phyloP scores from a whole-genome alignment of 2,329 filamentous ascomycete genomes.

The Fusarium sp. region DNA sequence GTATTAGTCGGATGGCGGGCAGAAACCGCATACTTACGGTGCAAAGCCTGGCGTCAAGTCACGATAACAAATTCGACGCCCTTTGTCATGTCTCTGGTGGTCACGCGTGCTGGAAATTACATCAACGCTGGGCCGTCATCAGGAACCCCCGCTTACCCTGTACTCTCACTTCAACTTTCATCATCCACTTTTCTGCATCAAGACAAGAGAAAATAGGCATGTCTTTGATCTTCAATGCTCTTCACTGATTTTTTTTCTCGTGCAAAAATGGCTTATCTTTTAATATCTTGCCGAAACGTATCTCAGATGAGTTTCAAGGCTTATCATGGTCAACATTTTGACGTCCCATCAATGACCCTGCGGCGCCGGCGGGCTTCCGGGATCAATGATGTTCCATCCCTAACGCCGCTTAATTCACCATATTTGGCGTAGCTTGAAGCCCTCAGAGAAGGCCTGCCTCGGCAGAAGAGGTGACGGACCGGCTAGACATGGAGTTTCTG shows the following conservation, averaged over 20 bases:
- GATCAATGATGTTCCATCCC: not conserved
- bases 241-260: rapidly evolving
- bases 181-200: rapidly evolving
- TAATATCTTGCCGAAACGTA: rapidly evolving
- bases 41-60: not conserved
- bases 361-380: not conserved
- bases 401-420: not conserved
- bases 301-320: rapidly evolving
- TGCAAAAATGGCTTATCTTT: rapidly evolving
- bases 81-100: not conserved
- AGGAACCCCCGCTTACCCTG: not conserved
- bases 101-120: not conserved
- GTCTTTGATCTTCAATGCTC: rapidly evolving
- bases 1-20: not conserved
- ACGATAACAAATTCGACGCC: not conserved
- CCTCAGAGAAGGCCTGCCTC: not conserved
- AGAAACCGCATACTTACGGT: not conserved
- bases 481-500: not conserved
- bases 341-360: rapidly evolving
- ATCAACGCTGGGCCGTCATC: not conserved
- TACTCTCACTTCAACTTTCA: rapidly evolving
- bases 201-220: rapidly evolving
- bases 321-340: rapidly evolving
- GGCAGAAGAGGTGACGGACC: not conserved
- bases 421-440: rapidly evolving